phyloP scores from a whole-genome alignment of 2,329 filamentous ascomycete genomes.

The Colletotrichum sp. region DNA sequence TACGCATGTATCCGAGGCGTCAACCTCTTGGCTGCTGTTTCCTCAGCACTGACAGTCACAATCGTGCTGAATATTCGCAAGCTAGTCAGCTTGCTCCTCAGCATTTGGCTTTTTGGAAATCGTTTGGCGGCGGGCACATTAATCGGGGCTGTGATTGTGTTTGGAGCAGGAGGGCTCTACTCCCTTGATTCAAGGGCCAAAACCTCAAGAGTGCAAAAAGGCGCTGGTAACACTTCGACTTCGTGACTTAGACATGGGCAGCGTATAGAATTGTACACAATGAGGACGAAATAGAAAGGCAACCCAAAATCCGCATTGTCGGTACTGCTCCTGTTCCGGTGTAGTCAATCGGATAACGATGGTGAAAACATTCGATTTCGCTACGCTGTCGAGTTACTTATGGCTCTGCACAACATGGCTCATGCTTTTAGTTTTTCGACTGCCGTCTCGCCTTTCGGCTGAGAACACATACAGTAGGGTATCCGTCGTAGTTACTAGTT shows the following conservation, averaged over 20 bases:
- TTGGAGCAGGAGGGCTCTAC: constrained; percentile 89
- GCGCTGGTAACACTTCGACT: constrained; percentile 13
- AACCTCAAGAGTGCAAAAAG: constrained; percentile 23
- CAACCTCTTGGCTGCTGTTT: constrained; percentile 87
- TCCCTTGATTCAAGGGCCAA: constrained; percentile 69
- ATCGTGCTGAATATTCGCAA: constrained; percentile 97
- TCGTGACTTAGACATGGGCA: not conserved
- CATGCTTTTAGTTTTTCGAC: not conserved
- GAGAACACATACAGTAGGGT: not conserved
- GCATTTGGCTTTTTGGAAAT: constrained; percentile 95
- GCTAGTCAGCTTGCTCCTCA: constrained; percentile 86
- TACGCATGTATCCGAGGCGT: constrained; percentile 95
- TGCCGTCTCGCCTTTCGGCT: not conserved
- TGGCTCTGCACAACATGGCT: not conserved
- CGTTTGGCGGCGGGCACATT: constrained; percentile 77
- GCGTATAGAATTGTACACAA: not conserved
- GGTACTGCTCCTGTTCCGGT: not conserved
- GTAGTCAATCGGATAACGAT: not conserved
- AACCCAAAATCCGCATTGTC: not conserved
- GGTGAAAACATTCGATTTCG: not conserved
- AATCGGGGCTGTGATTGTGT: constrained; percentile 83
- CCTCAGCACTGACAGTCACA: constrained; percentile 92
- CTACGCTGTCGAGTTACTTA: not conserved
- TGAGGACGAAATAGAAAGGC: not conserved
- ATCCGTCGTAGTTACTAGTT: not conserved